A percentile compares a stretch with the other conserved stretches of the same genome.
Conservation (phyloP, 768 basidiomycete species). For the Lactarius sp. region DNA sequence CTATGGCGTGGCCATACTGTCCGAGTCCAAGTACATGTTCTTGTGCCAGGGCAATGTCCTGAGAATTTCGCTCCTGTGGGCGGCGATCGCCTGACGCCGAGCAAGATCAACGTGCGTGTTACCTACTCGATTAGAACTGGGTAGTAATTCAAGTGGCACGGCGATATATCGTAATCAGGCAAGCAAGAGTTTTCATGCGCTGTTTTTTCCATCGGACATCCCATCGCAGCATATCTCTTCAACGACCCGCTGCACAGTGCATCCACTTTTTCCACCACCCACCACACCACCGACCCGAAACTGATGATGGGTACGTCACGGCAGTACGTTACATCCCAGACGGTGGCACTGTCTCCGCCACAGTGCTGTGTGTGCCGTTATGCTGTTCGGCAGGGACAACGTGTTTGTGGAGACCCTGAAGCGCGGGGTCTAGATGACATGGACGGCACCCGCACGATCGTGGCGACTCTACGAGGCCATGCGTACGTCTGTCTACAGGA, state of each 20-base stretch:
- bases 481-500: no score
- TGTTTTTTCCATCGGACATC: conserved; percentile 90
- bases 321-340: conserved; percentile 42
- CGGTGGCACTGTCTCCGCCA: conserved; percentile 31
- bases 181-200: conserved; percentile 84
- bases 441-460: conserved; percentile 43
- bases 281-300: no score
- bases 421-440: conserved; percentile 64
- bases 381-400: conserved; percentile 64
- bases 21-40: conserved; percentile 96
- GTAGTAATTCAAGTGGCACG: neutral
- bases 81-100: conserved; percentile 85
- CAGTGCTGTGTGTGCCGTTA: conserved; percentile 45
- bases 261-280: no score
- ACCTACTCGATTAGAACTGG: neutral
- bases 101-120: conserved; percentile 71
- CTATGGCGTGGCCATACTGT: conserved; percentile 90
- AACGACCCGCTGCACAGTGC: no score
- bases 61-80: conserved; percentile 81
- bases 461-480: conserved; percentile 91
- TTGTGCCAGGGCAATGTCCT: conserved; percentile 84
- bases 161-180: conserved; percentile 32
- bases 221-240: conserved; percentile 68
- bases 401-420: conserved; percentile 94
- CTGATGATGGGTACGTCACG: neutral